Base-by-base conservation (phyloP, 192 early-diverging fungal species). In the Backusella westeae region DNA sequence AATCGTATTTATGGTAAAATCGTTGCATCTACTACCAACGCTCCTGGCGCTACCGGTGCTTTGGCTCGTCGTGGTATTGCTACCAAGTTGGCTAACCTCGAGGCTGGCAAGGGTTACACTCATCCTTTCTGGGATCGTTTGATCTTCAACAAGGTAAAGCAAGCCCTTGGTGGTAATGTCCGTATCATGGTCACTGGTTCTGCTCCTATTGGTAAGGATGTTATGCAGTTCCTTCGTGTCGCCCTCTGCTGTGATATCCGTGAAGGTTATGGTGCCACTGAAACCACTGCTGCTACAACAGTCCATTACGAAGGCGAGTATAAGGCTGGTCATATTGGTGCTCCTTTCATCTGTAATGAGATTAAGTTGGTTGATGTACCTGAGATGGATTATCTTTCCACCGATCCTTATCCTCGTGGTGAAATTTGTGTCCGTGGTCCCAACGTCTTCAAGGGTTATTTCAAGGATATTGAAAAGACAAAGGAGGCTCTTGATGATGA, bases 251-350 rank as follows among this genome's bases (percentile, higher is more conserved):
- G 84, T 78, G 84, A 88, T 32, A 87, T 99, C 4, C 65, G 90
- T 52, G 96, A 99, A 78, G 96, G 95, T 4, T 97, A 97, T 81
- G 96, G 96, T 8, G 89, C 94, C 75, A 96, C 96, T 2, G 96
- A 98, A 75, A 92, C 87, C 17, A 79, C 85, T 29, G 93, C 89
- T 7, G 88, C 87, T 3, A 79, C 84, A 0, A 83, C 89, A 2
- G 69, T 89, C 14, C 89, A 91, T 6, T 76, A 74, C 17, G 67
- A 77, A 7, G 86, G 85, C 38, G 95, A 97, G 70, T 87, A 83
- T 34, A 85, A 85, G 56, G 85, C 91, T 1, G 95, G 95, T 10
- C 91, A 95, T 73, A 90, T 96, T 10, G 96, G 96, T 26, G 80
- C 85, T 0, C 90, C 93, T 6, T 80, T 90, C 42, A 85, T 88